These are phyloP conservation scores for Xanthoparmelia taractica DNA, from an alignment of 495 filamentous ascomycete species.

Conservation along the genomic window DNA sequence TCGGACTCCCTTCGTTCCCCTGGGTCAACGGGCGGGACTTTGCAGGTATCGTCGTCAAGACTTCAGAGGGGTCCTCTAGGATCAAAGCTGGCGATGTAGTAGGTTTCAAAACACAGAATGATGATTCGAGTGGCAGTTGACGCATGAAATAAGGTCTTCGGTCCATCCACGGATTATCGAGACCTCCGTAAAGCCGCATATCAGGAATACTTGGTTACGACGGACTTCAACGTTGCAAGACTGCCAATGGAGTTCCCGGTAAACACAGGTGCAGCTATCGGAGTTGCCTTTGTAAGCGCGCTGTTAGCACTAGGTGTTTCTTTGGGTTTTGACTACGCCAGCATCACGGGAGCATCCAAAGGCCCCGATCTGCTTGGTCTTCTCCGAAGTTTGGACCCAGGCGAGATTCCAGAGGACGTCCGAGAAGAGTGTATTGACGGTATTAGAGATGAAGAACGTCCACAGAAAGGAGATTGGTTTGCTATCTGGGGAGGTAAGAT, in stretches of 20 bases:
- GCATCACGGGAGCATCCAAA: slow-evolving; percentile 25
- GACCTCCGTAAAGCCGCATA: slow-evolving; percentile 61
- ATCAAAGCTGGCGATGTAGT: slow-evolving; percentile 48
- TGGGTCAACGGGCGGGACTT: slow-evolving; percentile 61
- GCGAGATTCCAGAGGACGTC: slow-evolving; percentile 46
- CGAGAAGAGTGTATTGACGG: slow-evolving; percentile 45
- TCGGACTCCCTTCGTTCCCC: slow-evolving; percentile 54
- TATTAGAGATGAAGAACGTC: slow-evolving; percentile 37
- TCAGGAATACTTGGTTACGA: slow-evolving; percentile 59
- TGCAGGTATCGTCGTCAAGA: slow-evolving; percentile 50
- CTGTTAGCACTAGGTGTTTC: slow-evolving; percentile 52
- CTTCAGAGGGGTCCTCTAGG: slow-evolving; percentile 36
- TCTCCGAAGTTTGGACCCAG: slow-evolving; percentile 33
- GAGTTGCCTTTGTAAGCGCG: slow-evolving; percentile 58
- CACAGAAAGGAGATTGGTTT: slow-evolving; percentile 52
- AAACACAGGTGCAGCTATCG: slow-evolving; percentile 50
- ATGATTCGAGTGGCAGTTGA: neutral
- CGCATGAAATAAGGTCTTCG: slow-evolving; percentile 38
- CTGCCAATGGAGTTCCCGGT: slow-evolving; percentile 42
- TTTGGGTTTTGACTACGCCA: slow-evolving; percentile 51
- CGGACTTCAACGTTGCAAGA: slow-evolving; percentile 54
- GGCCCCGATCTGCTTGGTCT: slow-evolving; percentile 49
- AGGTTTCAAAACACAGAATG: slow-evolving; percentile 2
- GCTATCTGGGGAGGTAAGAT: slow-evolving; percentile 59
- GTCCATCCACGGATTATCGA: slow-evolving; percentile 62